Evolutionary conservation across 371 early-diverging fungal genomes (phyloP).

Genomic region (Mortierella sp.): DNA sequence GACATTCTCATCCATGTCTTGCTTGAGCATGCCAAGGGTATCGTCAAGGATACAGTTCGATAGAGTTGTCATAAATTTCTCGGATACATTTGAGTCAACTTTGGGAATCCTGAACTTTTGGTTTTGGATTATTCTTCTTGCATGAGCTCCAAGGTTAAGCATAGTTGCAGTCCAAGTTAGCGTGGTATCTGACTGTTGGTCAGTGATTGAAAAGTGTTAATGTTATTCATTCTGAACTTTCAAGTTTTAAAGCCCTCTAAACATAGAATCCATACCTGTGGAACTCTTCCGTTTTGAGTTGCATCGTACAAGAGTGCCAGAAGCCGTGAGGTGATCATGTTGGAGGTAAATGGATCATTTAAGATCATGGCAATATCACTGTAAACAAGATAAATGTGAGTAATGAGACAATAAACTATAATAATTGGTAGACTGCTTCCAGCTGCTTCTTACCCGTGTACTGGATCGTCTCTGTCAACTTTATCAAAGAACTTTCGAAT

Average conservation of each 20-base stretch:
- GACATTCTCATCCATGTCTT: conserved; percentile 38
- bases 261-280: conserved; percentile 17
- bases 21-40: conserved; percentile 34
- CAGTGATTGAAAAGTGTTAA: not conserved
- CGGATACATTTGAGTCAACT: conserved; percentile 45
- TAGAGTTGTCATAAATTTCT: conserved; percentile 45
- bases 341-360: conserved; percentile 71
- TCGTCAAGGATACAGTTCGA: conserved; percentile 46
- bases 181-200: conserved; percentile 21
- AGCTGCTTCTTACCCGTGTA: conserved; percentile 69
- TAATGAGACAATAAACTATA: not conserved
- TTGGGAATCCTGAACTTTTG: conserved; percentile 55
- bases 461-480: conserved; percentile 63
- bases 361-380: conserved; percentile 74
- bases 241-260: not conserved
- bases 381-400: not conserved
- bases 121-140: conserved; percentile 57
- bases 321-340: conserved; percentile 60
- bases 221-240: not conserved
- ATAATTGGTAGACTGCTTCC: not conserved
- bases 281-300: conserved; percentile 25
- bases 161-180: conserved; percentile 64
- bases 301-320: conserved; percentile 35
- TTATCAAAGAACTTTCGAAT: conserved; percentile 77
- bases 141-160: conserved; percentile 69